Evolutionary conservation across 352 stramenopile species (phyloP), one percentile per base, ranked within the genome.

Genomic region (Halophytophthora polymorphica): DNA sequence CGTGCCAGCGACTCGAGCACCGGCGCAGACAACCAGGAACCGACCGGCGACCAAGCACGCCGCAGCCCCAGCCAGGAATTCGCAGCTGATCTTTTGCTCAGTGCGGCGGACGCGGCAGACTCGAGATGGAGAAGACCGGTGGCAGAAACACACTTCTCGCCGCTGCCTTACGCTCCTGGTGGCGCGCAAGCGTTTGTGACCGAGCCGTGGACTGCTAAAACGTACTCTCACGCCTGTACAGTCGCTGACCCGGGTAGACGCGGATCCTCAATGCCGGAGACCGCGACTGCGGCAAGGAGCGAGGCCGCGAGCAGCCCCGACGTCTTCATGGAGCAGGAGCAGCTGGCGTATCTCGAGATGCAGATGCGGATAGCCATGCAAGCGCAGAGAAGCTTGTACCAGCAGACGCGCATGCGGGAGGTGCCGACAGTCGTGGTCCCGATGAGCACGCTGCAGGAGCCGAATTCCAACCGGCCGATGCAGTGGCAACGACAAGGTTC

Each of bases 281-380:
- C 50, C n/a, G 33, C 52, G 33, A 31, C 50, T 46, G 8, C 45
- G 19, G 12, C 53, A 23, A 45, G 50, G 11, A 65, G 52, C 10
- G 63, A 73, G 25, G 46, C 49, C 1, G 21, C 61, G 22, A 48
- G 15, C 46, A 7, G 35, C 35, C 8, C 22, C 34, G 67, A 76
- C 6, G 34, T 59, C 22, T 78, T 79, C 54, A 38, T 65, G 39
- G 38, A 78, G n/a, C 50, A 77, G 6, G 64, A 77, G 17, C 65
- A 74, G 12, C 34, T 69, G 18, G 63, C 58, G 14, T 71, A 85
- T 25, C 48, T 90, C 19, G 75, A 88, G 45, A 29, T 83, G 49
- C 81, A 86, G 57, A 90, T 90, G 79, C 69, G 89, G 35, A 44
- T 83, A 61, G 71, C 75, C 6, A 90, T 93, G 77, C 78, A 90